Percentiles rank a stretch among this genome's conserved stretches.
Evolutionary conservation across 495 filamentous ascomycete genomes (phyloP).

Genomic region (Daldinia loculata): DNA sequence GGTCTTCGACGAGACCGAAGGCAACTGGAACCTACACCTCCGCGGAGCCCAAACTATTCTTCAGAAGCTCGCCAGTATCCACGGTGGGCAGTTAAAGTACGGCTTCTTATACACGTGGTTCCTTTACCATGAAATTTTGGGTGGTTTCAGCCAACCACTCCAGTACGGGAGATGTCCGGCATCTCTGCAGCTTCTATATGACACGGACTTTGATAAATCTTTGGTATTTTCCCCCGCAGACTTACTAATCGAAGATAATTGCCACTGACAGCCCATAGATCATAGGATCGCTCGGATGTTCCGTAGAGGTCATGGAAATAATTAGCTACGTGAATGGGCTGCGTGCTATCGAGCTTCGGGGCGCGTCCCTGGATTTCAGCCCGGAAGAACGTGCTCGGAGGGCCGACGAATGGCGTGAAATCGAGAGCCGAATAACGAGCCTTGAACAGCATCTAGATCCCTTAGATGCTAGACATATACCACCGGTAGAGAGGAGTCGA

Average conservation of each 20-base stretch:
- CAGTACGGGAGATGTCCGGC: conserved; percentile 36
- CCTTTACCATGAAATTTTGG: conserved; percentile 49
- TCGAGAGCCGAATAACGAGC: conserved; percentile 37
- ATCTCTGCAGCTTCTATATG: conserved; percentile 41
- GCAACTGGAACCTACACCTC: conserved; percentile 48
- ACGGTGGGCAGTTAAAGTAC: conserved; percentile 41
- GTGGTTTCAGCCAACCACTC: conserved; percentile 47
- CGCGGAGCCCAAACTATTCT: conserved; percentile 48
- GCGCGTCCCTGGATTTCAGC: conserved; percentile 14
- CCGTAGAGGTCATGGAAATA: conserved; percentile 47
- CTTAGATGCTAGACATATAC: conserved; percentile 25
- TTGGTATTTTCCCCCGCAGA: conserved; percentile 28
- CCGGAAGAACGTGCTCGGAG: conserved; percentile 31
- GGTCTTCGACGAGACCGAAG: conserved; percentile 52
- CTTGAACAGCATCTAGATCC: conserved; percentile 43
- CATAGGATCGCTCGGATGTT: conserved; percentile 50
- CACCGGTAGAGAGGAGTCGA: conserved; percentile 32
- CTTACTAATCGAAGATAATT: not conserved
- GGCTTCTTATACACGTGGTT: conserved; percentile 50
- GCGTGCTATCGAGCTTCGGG: conserved; percentile 41
- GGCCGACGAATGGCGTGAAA: conserved; percentile 36
- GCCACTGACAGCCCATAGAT: conserved; percentile 42
- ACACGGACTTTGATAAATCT: conserved; percentile 44
- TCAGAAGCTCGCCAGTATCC: conserved; percentile 36
- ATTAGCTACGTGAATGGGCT: conserved; percentile 45